Conservation (phyloP, 2,329 filamentous ascomycete genomes). For the Fusarium tuaranense region DNA sequence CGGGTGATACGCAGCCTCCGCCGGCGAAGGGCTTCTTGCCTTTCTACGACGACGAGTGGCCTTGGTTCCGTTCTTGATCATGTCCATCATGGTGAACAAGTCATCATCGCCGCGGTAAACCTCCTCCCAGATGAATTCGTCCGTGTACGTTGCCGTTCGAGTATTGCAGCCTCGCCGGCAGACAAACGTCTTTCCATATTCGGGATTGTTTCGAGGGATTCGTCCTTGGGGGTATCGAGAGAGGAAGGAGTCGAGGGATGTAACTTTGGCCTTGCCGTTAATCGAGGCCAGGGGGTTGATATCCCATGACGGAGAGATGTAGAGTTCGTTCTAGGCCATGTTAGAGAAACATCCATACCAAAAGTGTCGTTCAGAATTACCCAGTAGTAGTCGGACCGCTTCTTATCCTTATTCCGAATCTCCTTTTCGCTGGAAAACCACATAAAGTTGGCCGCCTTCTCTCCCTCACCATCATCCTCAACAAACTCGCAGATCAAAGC, state of each 20-base stretch:
- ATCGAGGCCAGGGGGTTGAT: conserved; percentile 88
- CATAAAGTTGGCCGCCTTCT: conserved; percentile 89
- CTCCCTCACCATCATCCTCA: conserved; percentile 71
- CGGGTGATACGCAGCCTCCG: conserved; percentile 48
- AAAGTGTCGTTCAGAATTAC: conserved; percentile 54
- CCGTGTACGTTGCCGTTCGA: conserved; percentile 88
- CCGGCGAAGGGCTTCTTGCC: conserved; percentile 48
- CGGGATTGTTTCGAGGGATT: conserved; percentile 77
- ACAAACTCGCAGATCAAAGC: conserved; percentile 88
- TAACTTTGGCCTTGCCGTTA: conserved; percentile 85
- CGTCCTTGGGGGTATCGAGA: conserved; percentile 79
- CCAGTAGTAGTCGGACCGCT: conserved; percentile 81
- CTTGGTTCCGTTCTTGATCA: conserved; percentile 80
- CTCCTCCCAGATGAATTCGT: conserved; percentile 93
- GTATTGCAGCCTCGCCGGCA: conserved; percentile 92
- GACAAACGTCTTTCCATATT: conserved; percentile 88
- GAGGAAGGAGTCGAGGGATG: conserved; percentile 78
- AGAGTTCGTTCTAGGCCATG: conserved; percentile 80
- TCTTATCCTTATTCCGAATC: conserved; percentile 85
- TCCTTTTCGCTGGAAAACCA: conserved; percentile 97
- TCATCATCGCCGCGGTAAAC: conserved; percentile 75
- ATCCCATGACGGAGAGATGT: conserved; percentile 89
- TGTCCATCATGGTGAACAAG: conserved; percentile 73
- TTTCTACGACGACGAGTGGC: conserved; percentile 60
- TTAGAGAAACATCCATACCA: neutral